Conservation (phyloP, 805 yeast genomes). For the Metschnikowia lunata region DNA sequence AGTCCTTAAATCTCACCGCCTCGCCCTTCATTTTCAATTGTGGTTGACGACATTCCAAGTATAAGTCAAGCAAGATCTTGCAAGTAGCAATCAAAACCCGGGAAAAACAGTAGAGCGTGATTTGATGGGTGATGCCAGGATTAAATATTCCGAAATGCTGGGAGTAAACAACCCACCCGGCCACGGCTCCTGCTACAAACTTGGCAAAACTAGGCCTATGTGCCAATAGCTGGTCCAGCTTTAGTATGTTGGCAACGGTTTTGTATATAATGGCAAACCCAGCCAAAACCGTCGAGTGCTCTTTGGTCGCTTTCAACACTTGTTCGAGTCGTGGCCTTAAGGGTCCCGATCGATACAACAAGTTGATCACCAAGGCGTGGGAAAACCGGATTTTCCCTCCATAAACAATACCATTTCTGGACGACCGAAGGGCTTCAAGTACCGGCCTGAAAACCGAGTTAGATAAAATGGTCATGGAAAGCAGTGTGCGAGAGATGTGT, state of each 20-base stretch:
- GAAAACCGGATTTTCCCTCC: slow-evolving; percentile 61
- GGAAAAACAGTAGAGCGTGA: slow-evolving; percentile 69
- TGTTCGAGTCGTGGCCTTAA: slow-evolving; percentile 40
- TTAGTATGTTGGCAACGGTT: slow-evolving; percentile 27
- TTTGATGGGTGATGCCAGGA: slow-evolving; percentile 60
- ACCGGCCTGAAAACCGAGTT: slow-evolving; percentile 27
- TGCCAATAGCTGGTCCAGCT: slow-evolving; percentile 32
- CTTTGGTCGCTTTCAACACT: slow-evolving; percentile 48
- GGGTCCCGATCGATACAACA: slow-evolving; percentile 52
- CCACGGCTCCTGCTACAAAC: slow-evolving; percentile 38
- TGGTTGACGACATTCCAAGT: slow-evolving; percentile 36
- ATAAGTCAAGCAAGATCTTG: slow-evolving; percentile 42
- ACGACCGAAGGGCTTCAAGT: slow-evolving; percentile 33
- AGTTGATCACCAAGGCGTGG: slow-evolving; percentile 59
- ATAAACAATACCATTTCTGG: slow-evolving; percentile 50
- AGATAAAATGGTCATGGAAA: slow-evolving; percentile 16
- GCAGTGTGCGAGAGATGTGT: no score
- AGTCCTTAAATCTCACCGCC: slow-evolving; percentile 22
- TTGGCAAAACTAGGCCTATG: slow-evolving; percentile 27
- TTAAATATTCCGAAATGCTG: slow-evolving; percentile 42
- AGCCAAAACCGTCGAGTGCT: slow-evolving; percentile 55
- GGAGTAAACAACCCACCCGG: slow-evolving; percentile 41
- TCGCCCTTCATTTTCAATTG: slow-evolving; percentile 20
- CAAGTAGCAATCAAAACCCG: slow-evolving; percentile 62
- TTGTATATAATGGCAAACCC: slow-evolving; percentile 53